phyloP scores from a whole-genome alignment of 176 grass and related monocot species.

The Cenchrus purpureus region DNA sequence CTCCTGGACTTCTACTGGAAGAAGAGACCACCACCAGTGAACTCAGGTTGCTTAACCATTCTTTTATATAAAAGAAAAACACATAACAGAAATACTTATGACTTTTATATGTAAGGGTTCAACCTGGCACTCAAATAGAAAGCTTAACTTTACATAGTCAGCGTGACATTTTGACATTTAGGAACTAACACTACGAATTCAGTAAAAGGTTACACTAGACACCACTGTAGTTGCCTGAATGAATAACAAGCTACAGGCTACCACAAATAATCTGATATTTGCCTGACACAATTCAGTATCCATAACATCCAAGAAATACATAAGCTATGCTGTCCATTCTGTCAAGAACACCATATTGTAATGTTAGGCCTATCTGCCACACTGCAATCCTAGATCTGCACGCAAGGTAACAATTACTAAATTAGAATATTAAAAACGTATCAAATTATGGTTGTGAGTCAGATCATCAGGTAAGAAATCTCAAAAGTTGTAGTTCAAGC shows the following conservation, averaged over 20 bases:
- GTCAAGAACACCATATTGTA: slow-evolving; percentile 63
- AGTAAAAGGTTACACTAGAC: slow-evolving; percentile 50
- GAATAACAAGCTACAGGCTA: slow-evolving; percentile 56
- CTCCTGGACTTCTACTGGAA: slow-evolving; percentile 55
- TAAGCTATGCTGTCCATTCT: slow-evolving; percentile 62
- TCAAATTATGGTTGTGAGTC: neutral
- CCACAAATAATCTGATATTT: slow-evolving; percentile 57
- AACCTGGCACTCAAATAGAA: slow-evolving; percentile 48
- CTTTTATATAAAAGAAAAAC: neutral
- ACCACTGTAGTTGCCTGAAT: slow-evolving; percentile 40
- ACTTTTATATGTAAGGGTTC: neutral
- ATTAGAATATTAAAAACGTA: neutral
- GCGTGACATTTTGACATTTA: slow-evolving; percentile 35
- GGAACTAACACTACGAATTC: slow-evolving; percentile 45
- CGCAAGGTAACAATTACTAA: neutral
- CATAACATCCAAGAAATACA: slow-evolving; percentile 43
- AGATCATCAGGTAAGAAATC: neutral
- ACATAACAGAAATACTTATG: neutral
- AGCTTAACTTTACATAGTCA: slow-evolving; percentile 59
- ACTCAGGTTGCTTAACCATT: neutral
- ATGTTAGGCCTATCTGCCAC: slow-evolving; percentile 72
- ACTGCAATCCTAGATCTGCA: slow-evolving; percentile 61
- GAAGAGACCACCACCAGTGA: slow-evolving; percentile 6
- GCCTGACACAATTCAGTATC: slow-evolving; percentile 42
- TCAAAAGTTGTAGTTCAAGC: neutral